Evolutionary conservation across 2,329 filamentous ascomycete genomes (phyloP), one percentile per base, ranked within the genome.

Genomic region (Microcera coccophila): DNA sequence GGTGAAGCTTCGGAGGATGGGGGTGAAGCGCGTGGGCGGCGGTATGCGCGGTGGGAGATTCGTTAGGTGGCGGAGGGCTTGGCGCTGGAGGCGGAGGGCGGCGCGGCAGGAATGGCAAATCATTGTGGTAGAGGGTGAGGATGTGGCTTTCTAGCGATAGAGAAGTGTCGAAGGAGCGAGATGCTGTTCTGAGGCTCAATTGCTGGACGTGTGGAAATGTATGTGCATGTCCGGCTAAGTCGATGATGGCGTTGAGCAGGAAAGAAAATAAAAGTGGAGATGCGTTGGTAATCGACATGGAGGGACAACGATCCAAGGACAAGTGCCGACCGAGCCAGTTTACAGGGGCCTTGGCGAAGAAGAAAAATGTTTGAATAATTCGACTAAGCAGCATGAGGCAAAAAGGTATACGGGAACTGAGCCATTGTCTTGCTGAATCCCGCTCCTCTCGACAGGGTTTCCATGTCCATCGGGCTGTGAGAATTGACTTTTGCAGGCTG

Each of bases 51-150:
- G 24, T 43, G n/a, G 43, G 45, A 46, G 33, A 44, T 4, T n/a
- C n/a, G n/a, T n/a, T 18, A 49, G 42, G 9, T 42, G 52, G 10
- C 50, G 39, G 28, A 45, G 48, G 2, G 41, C 18, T 17, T 38
- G 16, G 34, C 45, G 48, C 19, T 54, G 42, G 41, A 39, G 31
- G 48, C 57, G 54, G 47, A 58, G 46, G 11, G 54, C 52, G 39
- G 55, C 52, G 40, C 52, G 53, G 22, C 57, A 59, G 29, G 54
- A 42, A 31, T 36, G 47, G 49, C 57, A 59, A 40, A 59, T 49
- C 57, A 59, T 59, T 38, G 22, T 20, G 15, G 11, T 5, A 2
- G n/a, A 12, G 3, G 5, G 10, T 29, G 31, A 33, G 18, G 18
- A 35, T 16, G n/a, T n/a, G 41, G 34, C 21, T 7, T 22, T 19